Conservation (phyloP, 1,284 basidiomycete genomes). For the Spongiforma sp. region DNA sequence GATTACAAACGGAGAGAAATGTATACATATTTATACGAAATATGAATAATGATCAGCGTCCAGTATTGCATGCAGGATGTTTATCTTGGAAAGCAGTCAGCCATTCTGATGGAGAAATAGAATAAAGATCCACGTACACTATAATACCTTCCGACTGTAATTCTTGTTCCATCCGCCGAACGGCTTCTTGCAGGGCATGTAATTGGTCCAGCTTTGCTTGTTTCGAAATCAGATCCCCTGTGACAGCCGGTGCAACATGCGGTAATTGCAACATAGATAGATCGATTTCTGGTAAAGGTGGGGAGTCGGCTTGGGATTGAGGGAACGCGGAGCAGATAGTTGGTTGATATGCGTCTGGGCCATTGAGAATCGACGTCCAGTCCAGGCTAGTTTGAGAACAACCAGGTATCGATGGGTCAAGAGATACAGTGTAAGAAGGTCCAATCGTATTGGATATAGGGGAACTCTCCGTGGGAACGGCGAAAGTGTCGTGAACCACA, state of each 20-base stretch:
- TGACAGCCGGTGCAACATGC: not conserved
- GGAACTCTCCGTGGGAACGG: not conserved
- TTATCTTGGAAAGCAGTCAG: conserved; percentile 16
- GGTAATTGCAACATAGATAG: conserved; percentile 34
- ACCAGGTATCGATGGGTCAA: conserved; percentile 5
- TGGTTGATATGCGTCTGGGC: conserved; percentile 6
- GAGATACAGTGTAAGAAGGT: not conserved
- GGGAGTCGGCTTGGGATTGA: conserved; percentile 2
- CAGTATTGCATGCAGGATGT: no score
- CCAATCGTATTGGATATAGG: not conserved
- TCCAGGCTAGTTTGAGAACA: conserved; percentile 4
- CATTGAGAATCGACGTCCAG: conserved; percentile 27
- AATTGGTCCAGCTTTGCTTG: conserved; percentile 25
- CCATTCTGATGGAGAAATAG: not conserved
- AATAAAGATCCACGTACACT: conserved; percentile 8
- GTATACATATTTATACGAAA: no score
- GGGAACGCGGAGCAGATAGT: conserved; percentile 1
- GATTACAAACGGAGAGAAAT: no score
- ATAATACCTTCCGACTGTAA: conserved; percentile 30
- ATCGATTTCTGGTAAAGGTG: conserved; percentile 27
- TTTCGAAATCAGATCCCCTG: conserved; percentile 10
- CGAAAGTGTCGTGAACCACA: conserved; percentile 1
- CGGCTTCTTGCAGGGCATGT: conserved; percentile 34
- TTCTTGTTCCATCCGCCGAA: conserved; percentile 32
- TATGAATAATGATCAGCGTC: conserved; percentile 28